Percentiles rank a stretch among this genome's conserved stretches.
phyloP scores from a whole-genome alignment of 2,329 filamentous ascomycete genomes.

The Xylaria sp. region DNA sequence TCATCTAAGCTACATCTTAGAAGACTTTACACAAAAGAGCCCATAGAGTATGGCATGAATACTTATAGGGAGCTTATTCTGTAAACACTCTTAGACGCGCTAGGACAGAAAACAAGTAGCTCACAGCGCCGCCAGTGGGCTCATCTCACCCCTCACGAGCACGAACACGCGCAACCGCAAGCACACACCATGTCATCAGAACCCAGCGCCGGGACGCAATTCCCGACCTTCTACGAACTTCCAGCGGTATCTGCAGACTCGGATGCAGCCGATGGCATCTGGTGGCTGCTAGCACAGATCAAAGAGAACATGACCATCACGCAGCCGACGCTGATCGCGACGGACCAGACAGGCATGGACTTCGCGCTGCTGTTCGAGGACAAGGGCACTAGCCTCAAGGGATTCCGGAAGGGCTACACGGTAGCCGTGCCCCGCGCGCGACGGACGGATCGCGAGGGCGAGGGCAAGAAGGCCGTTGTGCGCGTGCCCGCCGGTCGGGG shows the following conservation, averaged over 20 bases:
- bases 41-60: background rate
- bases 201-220: constrained; percentile 19
- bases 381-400: constrained; percentile 49
- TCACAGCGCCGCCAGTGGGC: background rate
- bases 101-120: too few relatives aligned
- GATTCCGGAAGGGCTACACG: constrained; percentile 56
- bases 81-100: too few relatives aligned
- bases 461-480: constrained; percentile 55
- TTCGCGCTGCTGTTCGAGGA: constrained; percentile 62
- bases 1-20: background rate
- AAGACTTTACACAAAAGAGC: background rate
- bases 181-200: constrained; percentile 20
- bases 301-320: constrained; percentile 57
- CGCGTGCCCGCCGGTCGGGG: constrained; percentile 51
- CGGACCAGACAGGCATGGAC: constrained; percentile 53
- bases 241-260: constrained; percentile 8
- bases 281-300: constrained; percentile 51
- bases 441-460: constrained; percentile 51
- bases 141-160: constrained; percentile 4
- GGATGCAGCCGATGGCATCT: constrained; percentile 25
- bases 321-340: constrained; percentile 60
- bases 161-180: background rate
- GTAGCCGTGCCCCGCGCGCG: constrained; percentile 53
- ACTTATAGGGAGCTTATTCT: background rate
- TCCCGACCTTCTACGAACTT: constrained; percentile 40